Percentiles rank a stretch among this genome's conserved stretches.
phyloP scores from a whole-genome alignment of 2,329 filamentous ascomycete species.

The Colletotrichum sp. region DNA sequence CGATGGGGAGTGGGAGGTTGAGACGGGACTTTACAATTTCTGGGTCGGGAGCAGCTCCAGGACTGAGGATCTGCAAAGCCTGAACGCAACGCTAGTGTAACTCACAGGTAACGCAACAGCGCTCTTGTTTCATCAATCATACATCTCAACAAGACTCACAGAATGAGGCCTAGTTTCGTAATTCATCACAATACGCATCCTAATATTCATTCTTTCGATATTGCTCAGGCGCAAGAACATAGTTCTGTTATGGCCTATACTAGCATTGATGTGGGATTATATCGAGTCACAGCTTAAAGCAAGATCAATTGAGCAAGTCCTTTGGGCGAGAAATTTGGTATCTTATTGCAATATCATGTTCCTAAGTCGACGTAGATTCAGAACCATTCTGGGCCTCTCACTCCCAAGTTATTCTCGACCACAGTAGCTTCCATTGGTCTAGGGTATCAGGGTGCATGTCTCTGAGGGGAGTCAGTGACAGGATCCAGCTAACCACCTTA shows the following conservation, averaged over 20 bases:
- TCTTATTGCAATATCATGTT: background rate
- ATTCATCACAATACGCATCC: background rate
- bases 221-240: background rate
- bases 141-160: background rate
- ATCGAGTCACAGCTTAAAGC: background rate
- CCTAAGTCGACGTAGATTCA: background rate
- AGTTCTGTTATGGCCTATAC: background rate
- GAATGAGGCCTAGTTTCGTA: background rate
- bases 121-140: background rate
- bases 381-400: background rate
- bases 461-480: background rate
- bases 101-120: background rate
- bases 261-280: background rate
- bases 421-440: background rate
- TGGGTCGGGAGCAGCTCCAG: slow-evolving; percentile 34
- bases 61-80: background rate
- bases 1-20: slow-evolving; percentile 26
- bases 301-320: too few relatives aligned
- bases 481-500: background rate
- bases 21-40: slow-evolving; percentile 30
- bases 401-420: background rate
- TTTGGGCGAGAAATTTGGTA: background rate
- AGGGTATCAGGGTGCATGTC: background rate
- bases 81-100: slow-evolving; percentile 1
- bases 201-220: background rate